Evolutionary conservation across 2,329 filamentous ascomycete species (phyloP).

Genomic region (Tolypocladium paradoxum): DNA sequence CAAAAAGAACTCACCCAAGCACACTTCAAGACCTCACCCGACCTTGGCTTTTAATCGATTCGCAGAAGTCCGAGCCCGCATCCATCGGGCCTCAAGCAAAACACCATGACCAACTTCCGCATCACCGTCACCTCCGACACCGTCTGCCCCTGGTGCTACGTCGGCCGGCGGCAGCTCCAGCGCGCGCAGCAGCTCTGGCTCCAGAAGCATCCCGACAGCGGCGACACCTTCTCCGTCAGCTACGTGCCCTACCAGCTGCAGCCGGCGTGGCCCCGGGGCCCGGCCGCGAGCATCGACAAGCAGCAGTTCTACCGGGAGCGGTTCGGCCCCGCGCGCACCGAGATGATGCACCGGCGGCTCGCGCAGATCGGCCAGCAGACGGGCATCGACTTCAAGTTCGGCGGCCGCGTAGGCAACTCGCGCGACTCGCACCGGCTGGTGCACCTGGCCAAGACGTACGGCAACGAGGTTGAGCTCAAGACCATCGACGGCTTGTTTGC

Average conservation of each 20-base stretch:
- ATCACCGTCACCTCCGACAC: slow-evolving; percentile 39
- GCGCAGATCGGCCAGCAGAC: slow-evolving; percentile 17
- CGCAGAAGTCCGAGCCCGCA: neutral
- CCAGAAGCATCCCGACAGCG: slow-evolving; percentile 26
- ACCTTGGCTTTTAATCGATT: no score
- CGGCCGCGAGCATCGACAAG: slow-evolving; percentile 24
- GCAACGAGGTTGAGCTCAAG: slow-evolving; percentile 41
- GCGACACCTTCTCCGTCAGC: slow-evolving; percentile 47
- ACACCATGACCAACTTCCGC: slow-evolving; percentile 46
- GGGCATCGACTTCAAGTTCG: slow-evolving; percentile 39
- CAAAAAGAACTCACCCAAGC: no score
- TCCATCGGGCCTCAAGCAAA: neutral
- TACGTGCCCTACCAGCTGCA: slow-evolving; percentile 36
- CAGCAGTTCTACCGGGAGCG: slow-evolving; percentile 22
- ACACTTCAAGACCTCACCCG: no score
- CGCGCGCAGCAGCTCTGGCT: slow-evolving; percentile 32
- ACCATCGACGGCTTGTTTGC: slow-evolving; percentile 36
- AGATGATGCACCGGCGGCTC: slow-evolving; percentile 20
- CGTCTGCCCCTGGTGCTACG: slow-evolving; percentile 41
- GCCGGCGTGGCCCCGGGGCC: slow-evolving; percentile 21
- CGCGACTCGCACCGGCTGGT: slow-evolving; percentile 37
- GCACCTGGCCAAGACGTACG: slow-evolving; percentile 37
- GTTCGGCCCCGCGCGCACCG: slow-evolving; percentile 55
- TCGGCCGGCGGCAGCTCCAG: slow-evolving; percentile 35
- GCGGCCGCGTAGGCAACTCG: slow-evolving; percentile 33